Conservation (phyloP, 2,329 filamentous ascomycete genomes). For the Penicillium polonicum region DNA sequence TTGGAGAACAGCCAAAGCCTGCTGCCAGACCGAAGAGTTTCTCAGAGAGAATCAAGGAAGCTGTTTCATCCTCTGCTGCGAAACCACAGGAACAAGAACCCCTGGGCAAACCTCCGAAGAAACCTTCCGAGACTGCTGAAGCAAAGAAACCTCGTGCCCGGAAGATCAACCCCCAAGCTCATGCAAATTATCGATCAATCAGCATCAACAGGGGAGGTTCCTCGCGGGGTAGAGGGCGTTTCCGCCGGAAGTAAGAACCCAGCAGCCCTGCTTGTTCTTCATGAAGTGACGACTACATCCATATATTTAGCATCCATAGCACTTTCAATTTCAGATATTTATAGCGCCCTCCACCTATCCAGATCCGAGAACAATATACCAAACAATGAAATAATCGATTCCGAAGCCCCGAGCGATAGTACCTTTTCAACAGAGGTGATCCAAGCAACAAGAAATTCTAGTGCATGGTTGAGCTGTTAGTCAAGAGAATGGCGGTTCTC, state of each 20-base stretch:
- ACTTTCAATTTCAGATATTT: neutral
- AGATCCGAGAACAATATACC: neutral
- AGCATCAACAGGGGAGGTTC: conserved; percentile 45
- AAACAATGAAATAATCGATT: no score
- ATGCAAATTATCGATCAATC: conserved; percentile 50
- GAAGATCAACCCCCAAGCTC: conserved; percentile 47
- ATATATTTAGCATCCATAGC: conserved; percentile 12
- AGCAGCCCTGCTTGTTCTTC: conserved; percentile 1
- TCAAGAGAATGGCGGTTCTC: neutral
- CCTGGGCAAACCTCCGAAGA: conserved; percentile 7
- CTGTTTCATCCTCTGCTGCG: conserved; percentile 27
- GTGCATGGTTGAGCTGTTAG: neutral
- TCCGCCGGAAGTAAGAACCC: conserved; percentile 34
- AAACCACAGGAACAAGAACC: conserved; percentile 15
- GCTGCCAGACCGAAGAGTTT: conserved; percentile 31
- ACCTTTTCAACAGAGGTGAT: neutral
- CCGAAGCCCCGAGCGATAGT: neutral
- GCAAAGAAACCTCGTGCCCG: conserved; percentile 29
- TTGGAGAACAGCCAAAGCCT: conserved; percentile 23
- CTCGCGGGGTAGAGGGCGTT: conserved; percentile 38
- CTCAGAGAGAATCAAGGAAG: conserved; percentile 39
- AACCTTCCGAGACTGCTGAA: conserved; percentile 13
- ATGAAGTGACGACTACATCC: conserved; percentile 24
- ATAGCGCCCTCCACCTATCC: neutral
- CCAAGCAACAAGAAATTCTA: neutral